A percentile compares a stretch with the other conserved stretches of the same genome.
Evolutionary conservation across 768 basidiomycete species (phyloP).

Genomic region (Podaxis sp.): DNA sequence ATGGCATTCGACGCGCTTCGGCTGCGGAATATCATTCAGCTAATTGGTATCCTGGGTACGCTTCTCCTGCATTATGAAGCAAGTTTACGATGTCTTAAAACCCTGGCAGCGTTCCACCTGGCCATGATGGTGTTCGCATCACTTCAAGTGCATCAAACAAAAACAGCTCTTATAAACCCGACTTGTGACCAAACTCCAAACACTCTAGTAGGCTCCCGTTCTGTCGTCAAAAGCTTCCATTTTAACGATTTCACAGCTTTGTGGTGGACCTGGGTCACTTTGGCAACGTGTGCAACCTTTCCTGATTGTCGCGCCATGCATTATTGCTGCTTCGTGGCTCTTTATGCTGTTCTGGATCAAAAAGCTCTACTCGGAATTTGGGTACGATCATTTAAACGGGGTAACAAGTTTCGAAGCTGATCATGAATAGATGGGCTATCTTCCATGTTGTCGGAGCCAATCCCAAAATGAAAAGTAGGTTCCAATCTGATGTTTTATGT

Average conservation of each 20-base stretch:
- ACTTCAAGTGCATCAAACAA: conserved; percentile 79
- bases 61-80: neutral
- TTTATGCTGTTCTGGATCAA: conserved; percentile 66
- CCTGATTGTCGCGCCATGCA: conserved; percentile 68
- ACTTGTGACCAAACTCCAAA: conserved; percentile 31
- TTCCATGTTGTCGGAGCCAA: conserved; percentile 89
- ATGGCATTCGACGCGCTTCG: conserved; percentile 85
- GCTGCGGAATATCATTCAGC: conserved; percentile 74
- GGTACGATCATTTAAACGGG: conserved; percentile 45
- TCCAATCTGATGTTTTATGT: neutral
- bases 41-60: conserved; percentile 70
- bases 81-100: neutral
- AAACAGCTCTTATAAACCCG: conserved; percentile 47
- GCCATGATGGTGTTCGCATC: conserved; percentile 73
- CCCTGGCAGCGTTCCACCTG: conserved; percentile 61
- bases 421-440: conserved; percentile 70
- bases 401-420: neutral
- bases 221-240: neutral
- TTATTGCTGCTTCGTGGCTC: conserved; percentile 68
- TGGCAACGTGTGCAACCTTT: conserved; percentile 61
- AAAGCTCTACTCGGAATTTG: conserved; percentile 77
- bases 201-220: conserved; percentile 36
- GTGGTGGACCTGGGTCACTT: conserved; percentile 50
- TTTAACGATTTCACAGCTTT: conserved; percentile 33
- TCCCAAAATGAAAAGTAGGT: conserved; percentile 76